Base-by-base conservation (phyloP, 2,329 filamentous ascomycete genomes). In the Calcarisporium arbuscula region DNA sequence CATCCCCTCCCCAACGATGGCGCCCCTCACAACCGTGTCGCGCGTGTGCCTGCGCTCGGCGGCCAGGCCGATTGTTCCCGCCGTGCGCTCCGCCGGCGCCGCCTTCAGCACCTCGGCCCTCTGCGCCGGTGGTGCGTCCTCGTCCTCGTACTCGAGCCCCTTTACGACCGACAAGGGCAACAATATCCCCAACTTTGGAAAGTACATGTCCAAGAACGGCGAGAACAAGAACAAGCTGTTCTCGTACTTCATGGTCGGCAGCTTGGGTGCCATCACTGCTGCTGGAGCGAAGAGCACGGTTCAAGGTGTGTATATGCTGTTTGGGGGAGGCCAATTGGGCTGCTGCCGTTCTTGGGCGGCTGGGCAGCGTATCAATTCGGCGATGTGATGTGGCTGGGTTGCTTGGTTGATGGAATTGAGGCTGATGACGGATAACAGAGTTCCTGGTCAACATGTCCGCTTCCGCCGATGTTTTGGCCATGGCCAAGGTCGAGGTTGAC, bases 381-480 rank as follows among this genome's bases (percentile, higher is more conserved):
- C 26, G 28, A 4, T 30, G 28, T 15, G 27, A 28, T 12, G 10
- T 28, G 27, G 27, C 12, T 28, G 26, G 9, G 9, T n/a, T 11
- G 19, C 19, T 18, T 11, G 19, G 28, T 11, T 29, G 14, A 10
- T 28, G 12, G 28, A 47, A 44, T 43, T 18, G 44, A 42, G 44
- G 41, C 58, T 58, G 48, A 51, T 45, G 34, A 50, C 42, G 32
- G 28, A 40, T 38, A 49, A 48, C 67, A 98, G 92, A 98, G 71
- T 98, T 98, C 79, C 77, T 98, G 47, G 87, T 95, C 72, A 98
- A 95, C 80, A 96, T 98, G 94, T 94, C 90, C 56, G 92, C 92
- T 45, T 98, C 92, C 43, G 92, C 92, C 67, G 92, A 98, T 59
- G 88, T 98, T 59, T 70, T 98, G 69, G 92, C 94, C 61, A 94